phyloP scores from a whole-genome alignment of 371 early-diverging fungal genomes.

The Amoeboaphelidium occidentale region DNA sequence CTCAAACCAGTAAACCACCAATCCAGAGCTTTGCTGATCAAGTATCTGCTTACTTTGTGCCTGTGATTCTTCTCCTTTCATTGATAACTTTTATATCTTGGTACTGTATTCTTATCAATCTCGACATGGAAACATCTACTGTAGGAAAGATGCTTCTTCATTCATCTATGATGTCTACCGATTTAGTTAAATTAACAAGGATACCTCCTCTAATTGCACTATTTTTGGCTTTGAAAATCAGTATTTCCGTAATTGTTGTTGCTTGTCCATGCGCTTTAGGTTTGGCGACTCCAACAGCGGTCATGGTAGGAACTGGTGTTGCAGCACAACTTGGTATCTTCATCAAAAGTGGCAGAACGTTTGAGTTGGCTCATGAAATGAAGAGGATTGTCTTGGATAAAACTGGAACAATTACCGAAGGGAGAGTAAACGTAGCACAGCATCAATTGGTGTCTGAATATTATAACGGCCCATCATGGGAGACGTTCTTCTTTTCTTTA shows the following conservation, averaged over 20 bases:
- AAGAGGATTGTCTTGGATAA: constrained; percentile 84
- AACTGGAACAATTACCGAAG: constrained; percentile 80
- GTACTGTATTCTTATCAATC: constrained; percentile 24
- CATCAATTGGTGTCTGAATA: constrained; percentile 6
- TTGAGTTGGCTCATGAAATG: constrained; percentile 54
- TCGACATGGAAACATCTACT: neutral
- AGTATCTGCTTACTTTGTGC: constrained; percentile 75
- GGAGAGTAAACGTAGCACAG: constrained; percentile 44
- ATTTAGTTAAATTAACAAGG: constrained; percentile 2
- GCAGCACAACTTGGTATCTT: constrained; percentile 72
- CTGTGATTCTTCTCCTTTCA: constrained; percentile 43
- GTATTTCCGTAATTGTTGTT: constrained; percentile 82
- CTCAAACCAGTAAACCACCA: constrained; percentile 60
- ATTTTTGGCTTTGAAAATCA: constrained; percentile 58
- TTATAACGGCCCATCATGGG: constrained; percentile 1
- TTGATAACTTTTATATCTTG: constrained; percentile 48
- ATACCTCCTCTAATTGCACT: constrained; percentile 9
- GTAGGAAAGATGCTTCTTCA: neutral
- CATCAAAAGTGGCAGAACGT: constrained; percentile 56
- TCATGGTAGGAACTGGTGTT: constrained; percentile 86
- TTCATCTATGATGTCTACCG: neutral
- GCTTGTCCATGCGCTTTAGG: constrained; percentile 94
- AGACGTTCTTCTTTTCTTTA: neutral
- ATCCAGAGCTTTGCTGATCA: constrained; percentile 57
- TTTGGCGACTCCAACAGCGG: constrained; percentile 83